These are phyloP conservation scores for Blastomyces percursus DNA, from an alignment of 2,329 filamentous ascomycete species.

Conservation along the genomic window DNA sequence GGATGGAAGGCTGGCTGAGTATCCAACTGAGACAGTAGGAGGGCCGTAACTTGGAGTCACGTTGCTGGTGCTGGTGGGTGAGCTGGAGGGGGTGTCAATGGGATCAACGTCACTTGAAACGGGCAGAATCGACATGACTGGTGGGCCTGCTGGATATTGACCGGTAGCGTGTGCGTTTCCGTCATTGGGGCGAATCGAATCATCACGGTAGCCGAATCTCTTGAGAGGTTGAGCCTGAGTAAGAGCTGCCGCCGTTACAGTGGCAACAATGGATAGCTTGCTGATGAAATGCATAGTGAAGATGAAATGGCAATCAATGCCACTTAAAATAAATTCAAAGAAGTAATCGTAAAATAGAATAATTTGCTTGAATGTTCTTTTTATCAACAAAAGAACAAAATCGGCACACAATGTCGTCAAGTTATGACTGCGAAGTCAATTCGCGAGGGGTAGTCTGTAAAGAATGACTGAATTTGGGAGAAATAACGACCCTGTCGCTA, in stretches of 20 bases:
- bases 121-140: background rate
- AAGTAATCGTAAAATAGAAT: conserved; percentile 6
- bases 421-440: conserved; percentile 26
- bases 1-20: background rate
- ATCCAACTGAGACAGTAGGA: background rate
- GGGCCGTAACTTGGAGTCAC: background rate
- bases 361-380: conserved; percentile 8
- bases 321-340: conserved; percentile 6
- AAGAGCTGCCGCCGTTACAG: conserved; percentile 27
- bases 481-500: conserved; percentile 9
- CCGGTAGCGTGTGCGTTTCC: conserved; percentile 5
- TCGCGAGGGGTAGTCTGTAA: conserved; percentile 18
- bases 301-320: conserved; percentile 19
- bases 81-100: background rate
- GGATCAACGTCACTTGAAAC: background rate
- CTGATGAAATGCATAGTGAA: conserved; percentile 28
- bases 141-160: background rate
- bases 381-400: conserved; percentile 12
- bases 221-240: conserved; percentile 25
- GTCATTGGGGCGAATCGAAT: background rate
- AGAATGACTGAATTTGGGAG: conserved; percentile 12
- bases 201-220: conserved; percentile 8
- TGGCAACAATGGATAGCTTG: conserved; percentile 27
- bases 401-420: conserved; percentile 2
- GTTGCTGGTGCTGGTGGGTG: background rate